A percentile compares a stretch with the other conserved stretches of the same genome.
These are phyloP conservation scores for Elsinoe australis DNA, from an alignment of 2,329 filamentous ascomycete species.

Conservation along the genomic window DNA sequence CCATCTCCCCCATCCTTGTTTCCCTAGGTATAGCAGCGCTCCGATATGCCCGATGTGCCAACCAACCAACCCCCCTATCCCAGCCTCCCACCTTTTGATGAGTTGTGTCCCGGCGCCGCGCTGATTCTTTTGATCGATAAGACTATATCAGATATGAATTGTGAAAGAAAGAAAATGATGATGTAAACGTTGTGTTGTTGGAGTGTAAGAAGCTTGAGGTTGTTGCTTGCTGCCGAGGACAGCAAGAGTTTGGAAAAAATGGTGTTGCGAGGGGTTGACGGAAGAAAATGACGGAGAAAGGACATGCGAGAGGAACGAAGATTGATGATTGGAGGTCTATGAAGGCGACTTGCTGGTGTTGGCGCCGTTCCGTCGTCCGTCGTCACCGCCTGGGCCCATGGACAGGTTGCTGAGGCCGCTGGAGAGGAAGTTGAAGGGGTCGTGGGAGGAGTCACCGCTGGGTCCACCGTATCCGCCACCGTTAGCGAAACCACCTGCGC, in stretches of 20 bases:
- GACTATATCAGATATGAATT: background rate
- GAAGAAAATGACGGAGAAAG: no score
- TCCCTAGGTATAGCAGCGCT: no score
- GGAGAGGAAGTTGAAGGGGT: slow-evolving; percentile 74
- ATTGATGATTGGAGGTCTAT: background rate
- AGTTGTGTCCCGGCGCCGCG: background rate
- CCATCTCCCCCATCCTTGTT: no score
- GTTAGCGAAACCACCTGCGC: slow-evolving; percentile 52
- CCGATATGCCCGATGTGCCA: no score
- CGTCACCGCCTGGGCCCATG: slow-evolving; percentile 51
- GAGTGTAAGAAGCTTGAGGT: no score
- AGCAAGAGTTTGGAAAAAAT: no score
- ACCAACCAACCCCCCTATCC: no score
- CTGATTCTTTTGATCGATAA: background rate
- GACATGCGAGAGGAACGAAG: no score
- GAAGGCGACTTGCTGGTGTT: slow-evolving; percentile 20
- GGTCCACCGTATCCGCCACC: slow-evolving; percentile 47
- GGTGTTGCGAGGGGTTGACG: no score
- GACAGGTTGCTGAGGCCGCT: slow-evolving; percentile 64
- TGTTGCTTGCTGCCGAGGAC: no score
- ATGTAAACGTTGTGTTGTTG: no score
- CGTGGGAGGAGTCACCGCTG: slow-evolving; percentile 48
- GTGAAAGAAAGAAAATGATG: no score
- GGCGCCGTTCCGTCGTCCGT: slow-evolving; percentile 36
- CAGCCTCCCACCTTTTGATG: background rate